Base-by-base conservation (phyloP, 257 asterid species). In the Paulownia fortunei region DNA sequence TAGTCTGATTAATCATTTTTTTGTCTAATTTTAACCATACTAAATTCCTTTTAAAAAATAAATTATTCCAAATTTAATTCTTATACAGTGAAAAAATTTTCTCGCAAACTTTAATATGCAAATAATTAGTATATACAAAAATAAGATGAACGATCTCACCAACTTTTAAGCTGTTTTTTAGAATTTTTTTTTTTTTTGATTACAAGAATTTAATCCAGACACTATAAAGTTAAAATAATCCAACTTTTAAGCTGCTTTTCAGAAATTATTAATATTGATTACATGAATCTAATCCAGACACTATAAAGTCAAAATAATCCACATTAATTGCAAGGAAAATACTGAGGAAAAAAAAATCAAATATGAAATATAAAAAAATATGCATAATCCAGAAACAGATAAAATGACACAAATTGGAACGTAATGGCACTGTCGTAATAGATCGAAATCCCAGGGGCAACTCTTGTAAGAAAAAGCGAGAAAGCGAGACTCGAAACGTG, bases 341-440 rank as follows among this genome's bases (percentile, higher is more conserved):
- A 26, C 16, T n/a, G 34, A 24, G 6, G 13, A 9, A 9, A 56
- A 21, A 56, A 21, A 9, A 24, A 24, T 24, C 34, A 24, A 23
- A 56, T 23, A 24, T 0, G n/a, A n/a, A n/a, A n/a, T n/a, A n/a
- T n/a, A n/a, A n/a, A n/a, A n/a, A n/a, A n/a, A n/a, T n/a, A n/a
- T n/a, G n/a, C n/a, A n/a, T n/a, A n/a, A n/a, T n/a, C n/a, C n/a
- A n/a, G n/a, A 15, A 16, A 61, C 0, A 2, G 0, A 51, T 8
- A 26, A 49, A 51, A 32, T 0, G 26, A 51, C 10, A 16, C 4
- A 15, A 8, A 37, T 3, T 13, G 15, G 16, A n/a, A 69, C 26
- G 21, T 1, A 36, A 62, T 70, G 89, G 83, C 81, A 81, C 0
- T 7, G 13, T 6, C 15, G 83, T 69, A 84, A 73, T 76, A 76